These are phyloP conservation scores for Pleurotus citrinopileatus DNA, from an alignment of 768 basidiomycete genomes.

Conservation along the genomic window DNA sequence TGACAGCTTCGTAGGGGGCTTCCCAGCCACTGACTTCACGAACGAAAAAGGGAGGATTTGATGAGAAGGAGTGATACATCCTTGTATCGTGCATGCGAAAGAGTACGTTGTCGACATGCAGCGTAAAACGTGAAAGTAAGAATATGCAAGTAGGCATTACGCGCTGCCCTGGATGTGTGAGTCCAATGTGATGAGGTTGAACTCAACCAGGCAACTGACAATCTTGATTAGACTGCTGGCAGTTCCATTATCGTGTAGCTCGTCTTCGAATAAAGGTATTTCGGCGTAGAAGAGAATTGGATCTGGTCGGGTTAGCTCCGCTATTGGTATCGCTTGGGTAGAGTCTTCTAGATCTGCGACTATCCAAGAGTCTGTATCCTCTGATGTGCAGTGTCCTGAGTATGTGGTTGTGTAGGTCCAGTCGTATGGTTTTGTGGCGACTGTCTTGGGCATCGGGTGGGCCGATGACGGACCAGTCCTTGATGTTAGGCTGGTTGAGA, in stretches of 20 bases:
- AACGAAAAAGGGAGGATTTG: constrained; percentile 59
- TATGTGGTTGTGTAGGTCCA: constrained; percentile 98
- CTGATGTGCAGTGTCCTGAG: constrained; percentile 48
- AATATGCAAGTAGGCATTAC: constrained; percentile 97
- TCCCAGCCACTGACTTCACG: constrained; percentile 90
- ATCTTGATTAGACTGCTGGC: constrained; percentile 83
- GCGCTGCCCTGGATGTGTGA: constrained; percentile 49
- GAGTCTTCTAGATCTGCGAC: constrained; percentile 55
- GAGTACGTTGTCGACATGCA: constrained; percentile 92
- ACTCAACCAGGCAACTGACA: constrained; percentile 46
- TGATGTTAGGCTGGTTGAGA: constrained; percentile 18
- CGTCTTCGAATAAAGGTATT: constrained; percentile 92
- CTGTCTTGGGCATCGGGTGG: constrained; percentile 67
- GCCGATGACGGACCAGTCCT: constrained; percentile 68
- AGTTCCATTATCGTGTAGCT: constrained; percentile 95
- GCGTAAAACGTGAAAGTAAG: constrained; percentile 84
- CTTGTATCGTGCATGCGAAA: constrained; percentile 90
- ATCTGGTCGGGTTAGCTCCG: constrained; percentile 83
- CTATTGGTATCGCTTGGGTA: constrained; percentile 72
- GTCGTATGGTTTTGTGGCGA: constrained; percentile 85
- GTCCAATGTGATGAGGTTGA: neutral
- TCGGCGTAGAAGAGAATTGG: constrained; percentile 99
- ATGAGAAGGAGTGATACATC: constrained; percentile 80
- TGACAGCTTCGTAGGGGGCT: constrained; percentile 80
- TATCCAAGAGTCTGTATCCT: constrained; percentile 37